Percentiles rank a stretch among this genome's conserved stretches.
These are phyloP conservation scores for Creolimax fragrantissima DNA, from an alignment of 78 protist genomes.

Conservation along the genomic window DNA sequence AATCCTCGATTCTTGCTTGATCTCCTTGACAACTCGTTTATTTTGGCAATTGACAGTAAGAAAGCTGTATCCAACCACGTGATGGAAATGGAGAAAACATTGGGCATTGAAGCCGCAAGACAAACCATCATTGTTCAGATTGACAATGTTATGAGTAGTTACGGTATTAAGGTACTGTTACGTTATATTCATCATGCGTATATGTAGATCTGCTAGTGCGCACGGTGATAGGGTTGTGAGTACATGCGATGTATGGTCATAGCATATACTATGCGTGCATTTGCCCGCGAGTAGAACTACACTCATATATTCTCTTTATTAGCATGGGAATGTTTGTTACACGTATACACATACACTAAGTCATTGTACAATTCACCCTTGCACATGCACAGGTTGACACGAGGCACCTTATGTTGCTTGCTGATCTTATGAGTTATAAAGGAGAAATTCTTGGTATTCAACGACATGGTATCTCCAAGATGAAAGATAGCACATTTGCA, in stretches of 20 bases:
- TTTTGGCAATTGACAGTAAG: neutral
- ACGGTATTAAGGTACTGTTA: neutral
- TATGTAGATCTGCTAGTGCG: too few species aligned
- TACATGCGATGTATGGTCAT: too few species aligned
- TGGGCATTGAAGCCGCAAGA: conserved; percentile 98
- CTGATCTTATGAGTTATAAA: conserved; percentile 91
- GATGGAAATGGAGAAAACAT: conserved; percentile 59
- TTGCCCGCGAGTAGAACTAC: too few species aligned
- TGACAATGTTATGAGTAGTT: conserved; percentile 60
- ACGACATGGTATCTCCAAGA: conserved; percentile 91
- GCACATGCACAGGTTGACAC: conserved; percentile 51
- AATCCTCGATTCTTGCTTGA: too few species aligned
- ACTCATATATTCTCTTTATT: neutral
- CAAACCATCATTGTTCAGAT: conserved; percentile 83
- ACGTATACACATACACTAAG: neutral
- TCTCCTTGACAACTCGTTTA: too few species aligned
- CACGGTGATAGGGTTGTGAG: too few species aligned
- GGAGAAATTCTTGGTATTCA: conserved; percentile 97
- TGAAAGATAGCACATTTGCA: conserved; percentile 88
- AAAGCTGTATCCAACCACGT: conserved; percentile 76
- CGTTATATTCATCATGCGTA: neutral
- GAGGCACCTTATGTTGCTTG: conserved; percentile 88
- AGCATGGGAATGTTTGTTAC: neutral
- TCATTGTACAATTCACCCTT: neutral
- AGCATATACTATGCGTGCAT: too few species aligned